Evolutionary conservation across 768 basidiomycete genomes (phyloP), one percentile per base, ranked within the genome.

Genomic region (Amanita pallidorosea): DNA sequence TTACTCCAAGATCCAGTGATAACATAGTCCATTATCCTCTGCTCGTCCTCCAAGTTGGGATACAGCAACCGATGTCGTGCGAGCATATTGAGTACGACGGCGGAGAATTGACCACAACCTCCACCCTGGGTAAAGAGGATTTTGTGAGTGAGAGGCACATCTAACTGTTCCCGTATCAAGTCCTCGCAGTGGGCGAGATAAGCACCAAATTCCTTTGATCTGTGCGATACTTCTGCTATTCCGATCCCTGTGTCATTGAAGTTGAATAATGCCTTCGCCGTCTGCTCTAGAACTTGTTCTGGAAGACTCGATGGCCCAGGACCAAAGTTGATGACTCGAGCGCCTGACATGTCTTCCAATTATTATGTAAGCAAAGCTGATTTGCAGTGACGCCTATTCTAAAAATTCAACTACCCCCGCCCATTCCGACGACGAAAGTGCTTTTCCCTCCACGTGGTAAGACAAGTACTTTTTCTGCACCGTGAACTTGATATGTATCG

Each of bases 61-160:
- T 85, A 71, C 31, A 86, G 74, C 48, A 92, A 71, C n/a, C 79
- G 77, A 65, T 94, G 85, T 29, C 87, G 75, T 13, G 93, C 85
- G 47, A 95, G 79, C 64, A 98, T 75, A 71, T 99, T 99, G 57
- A 94, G 72, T 3, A 95, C 88, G 56, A 89, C 81, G 25, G 89
- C 86, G 25, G 91, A 88, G 72, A 98, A 98, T 67, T 97, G 92
- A 23, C 73, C 80, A 1, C 88, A 83, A 12, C 91, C 96, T 27
- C 96, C 96, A 38, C 96, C 96, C 68, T 97, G 94, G 34, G 90
- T 80, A 73, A 97, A 94, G 33, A 99, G 77, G 59, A 99, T 77
- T 45, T 76, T 70, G 70, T 98, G 94, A 8, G 84, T 86, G 36
- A 77, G 63, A 7, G 96, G 95, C 31, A 99, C 81, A 13, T 75